phyloP scores from a whole-genome alignment of 371 early-diverging fungal species.

The Rhizopus arrhizus region DNA sequence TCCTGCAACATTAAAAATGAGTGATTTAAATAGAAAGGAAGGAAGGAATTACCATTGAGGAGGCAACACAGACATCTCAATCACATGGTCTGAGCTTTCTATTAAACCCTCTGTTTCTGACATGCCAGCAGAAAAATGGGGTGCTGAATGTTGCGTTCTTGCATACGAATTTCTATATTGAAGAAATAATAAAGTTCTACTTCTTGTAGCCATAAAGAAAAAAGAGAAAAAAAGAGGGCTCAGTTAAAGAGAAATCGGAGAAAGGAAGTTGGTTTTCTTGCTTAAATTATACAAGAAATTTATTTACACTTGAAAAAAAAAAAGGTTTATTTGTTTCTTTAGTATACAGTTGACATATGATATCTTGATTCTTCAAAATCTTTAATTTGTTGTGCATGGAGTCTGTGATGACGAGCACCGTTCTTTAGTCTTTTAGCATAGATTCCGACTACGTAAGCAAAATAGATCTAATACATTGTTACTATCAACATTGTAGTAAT shows the following conservation, averaged over 20 bases:
- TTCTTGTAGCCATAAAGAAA: conserved; percentile 80
- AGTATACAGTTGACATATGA: conserved; percentile 60
- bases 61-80: conserved; percentile 79
- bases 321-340: conserved; percentile 10
- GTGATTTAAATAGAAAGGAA: background rate
- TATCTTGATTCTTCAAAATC: conserved; percentile 57
- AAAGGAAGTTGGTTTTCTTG: background rate
- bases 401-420: conserved; percentile 54
- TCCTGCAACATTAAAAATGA: conserved; percentile 53
- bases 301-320: conserved; percentile 42
- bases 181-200: conserved; percentile 87
- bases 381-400: conserved; percentile 57
- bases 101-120: conserved; percentile 71
- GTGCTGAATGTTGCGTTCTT: conserved; percentile 52
- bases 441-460: conserved; percentile 50
- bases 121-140: conserved; percentile 39
- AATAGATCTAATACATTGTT: conserved; percentile 35
- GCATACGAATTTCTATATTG: conserved; percentile 93
- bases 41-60: conserved; percentile 72
- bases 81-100: conserved; percentile 63
- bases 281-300: background rate
- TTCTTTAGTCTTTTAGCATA: conserved; percentile 49
- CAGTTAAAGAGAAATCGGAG: background rate
- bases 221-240: background rate
- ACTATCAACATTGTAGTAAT: background rate